These are phyloP conservation scores for Tylopilus cervinicoccineus DNA, from an alignment of 768 basidiomycete species.

Conservation along the genomic window DNA sequence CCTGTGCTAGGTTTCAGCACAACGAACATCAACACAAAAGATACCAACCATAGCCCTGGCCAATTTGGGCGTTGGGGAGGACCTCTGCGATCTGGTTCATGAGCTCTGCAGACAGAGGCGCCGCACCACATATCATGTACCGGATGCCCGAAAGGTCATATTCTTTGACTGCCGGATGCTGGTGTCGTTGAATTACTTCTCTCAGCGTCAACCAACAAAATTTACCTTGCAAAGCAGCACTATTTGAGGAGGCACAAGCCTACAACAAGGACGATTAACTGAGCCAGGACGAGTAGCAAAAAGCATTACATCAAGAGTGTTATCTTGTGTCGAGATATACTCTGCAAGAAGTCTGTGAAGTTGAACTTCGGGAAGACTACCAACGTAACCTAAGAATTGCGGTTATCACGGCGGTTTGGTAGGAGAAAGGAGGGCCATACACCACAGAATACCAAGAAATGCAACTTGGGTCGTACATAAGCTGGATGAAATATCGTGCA, in stretches of 20 bases:
- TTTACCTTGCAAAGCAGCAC: conserved; percentile 63
- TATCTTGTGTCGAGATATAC: conserved; percentile 55
- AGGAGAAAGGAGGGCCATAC: conserved; percentile 29
- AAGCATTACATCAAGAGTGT: conserved; percentile 48
- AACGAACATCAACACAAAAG: neutral
- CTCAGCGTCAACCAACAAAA: neutral
- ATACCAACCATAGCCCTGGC: conserved; percentile 57
- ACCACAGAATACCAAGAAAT: conserved; percentile 51
- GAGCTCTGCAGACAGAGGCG: conserved; percentile 58
- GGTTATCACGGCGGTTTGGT: neutral
- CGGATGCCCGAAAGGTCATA: conserved; percentile 51
- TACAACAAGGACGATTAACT: conserved; percentile 18
- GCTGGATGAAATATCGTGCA: neutral
- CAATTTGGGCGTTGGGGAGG: conserved; percentile 57
- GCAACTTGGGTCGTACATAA: conserved; percentile 36
- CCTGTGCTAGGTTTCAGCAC: conserved; percentile 34
- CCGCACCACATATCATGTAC: conserved; percentile 55
- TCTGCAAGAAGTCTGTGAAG: conserved; percentile 57
- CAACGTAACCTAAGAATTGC: conserved; percentile 42
- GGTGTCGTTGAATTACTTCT: neutral
- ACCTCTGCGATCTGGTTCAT: conserved; percentile 41
- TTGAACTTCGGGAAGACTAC: conserved; percentile 63
- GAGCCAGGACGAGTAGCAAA: neutral
- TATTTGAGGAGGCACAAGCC: conserved; percentile 63
- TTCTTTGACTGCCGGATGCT: conserved; percentile 51